phyloP scores from a whole-genome alignment of 2,329 filamentous ascomycete genomes.

The Penicillium olsonii region DNA sequence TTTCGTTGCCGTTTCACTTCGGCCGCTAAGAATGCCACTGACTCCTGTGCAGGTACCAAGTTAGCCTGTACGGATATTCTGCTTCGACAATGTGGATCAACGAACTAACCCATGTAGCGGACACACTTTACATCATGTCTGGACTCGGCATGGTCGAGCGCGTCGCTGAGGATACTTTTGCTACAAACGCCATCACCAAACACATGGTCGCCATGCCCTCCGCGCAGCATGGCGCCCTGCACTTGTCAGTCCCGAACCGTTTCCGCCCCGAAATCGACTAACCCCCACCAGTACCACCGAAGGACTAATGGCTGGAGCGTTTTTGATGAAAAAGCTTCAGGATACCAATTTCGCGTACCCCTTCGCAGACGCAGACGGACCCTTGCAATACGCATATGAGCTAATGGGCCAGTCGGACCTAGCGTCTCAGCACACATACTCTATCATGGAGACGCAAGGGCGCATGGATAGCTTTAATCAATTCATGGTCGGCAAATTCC shows the following conservation, averaged over 20 bases:
- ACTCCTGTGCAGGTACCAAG: constrained; percentile 8
- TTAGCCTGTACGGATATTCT: constrained; percentile 13
- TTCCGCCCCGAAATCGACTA: background rate
- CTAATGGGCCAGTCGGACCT: constrained; percentile 33
- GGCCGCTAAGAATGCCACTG: too few species aligned
- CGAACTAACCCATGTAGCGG: constrained; percentile 32
- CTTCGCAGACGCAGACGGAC: constrained; percentile 35
- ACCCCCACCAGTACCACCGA: constrained; percentile 33
- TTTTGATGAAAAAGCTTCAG: constrained; percentile 37
- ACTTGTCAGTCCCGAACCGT: constrained; percentile 31
- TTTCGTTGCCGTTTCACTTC: background rate
- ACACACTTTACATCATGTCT: constrained; percentile 39
- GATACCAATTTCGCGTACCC: constrained; percentile 38
- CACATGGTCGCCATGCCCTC: constrained; percentile 39
- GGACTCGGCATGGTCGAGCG: constrained; percentile 38
- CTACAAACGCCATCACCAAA: constrained; percentile 35
- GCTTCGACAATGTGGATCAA: too few species aligned
- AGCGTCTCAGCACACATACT: constrained; percentile 36
- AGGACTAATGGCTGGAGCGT: constrained; percentile 36
- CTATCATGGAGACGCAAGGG: constrained; percentile 38
- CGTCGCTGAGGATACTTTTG: constrained; percentile 32
- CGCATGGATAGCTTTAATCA: constrained; percentile 42
- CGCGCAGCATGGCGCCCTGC: constrained; percentile 38
- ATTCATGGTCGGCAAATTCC: constrained; percentile 44
- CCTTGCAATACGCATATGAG: constrained; percentile 37